Base-by-base conservation (phyloP, 306 rosid genomes). In the Trichosanthes cucumerina region DNA sequence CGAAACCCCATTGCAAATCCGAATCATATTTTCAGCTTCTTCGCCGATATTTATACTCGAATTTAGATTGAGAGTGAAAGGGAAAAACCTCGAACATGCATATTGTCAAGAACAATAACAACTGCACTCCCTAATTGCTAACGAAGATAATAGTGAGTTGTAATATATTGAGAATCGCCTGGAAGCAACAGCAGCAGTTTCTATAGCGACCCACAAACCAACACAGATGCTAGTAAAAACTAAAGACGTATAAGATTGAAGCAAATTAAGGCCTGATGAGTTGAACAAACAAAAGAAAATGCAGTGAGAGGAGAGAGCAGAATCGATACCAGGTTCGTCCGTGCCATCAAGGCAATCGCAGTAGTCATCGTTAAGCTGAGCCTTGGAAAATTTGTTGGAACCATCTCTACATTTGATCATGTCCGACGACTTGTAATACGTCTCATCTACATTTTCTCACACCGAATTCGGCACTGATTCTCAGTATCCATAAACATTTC, bases 331-430 rank as follows among this genome's bases (percentile, higher is more conserved):
- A 63, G 99, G 99, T 63, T 96, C 99, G 81, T 96, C 99, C 36
- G 99, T 90, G 82, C 98, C 99, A 80, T 96, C 98, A 26, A 86
- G 83, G 77, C 99, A 96, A 59, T 96, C 99, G 79, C 99, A 96
- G 85, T 84, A 96, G 80, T 96, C 88, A 31, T 96, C 99, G 66
- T 96, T 96, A 83, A 96, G 96, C 86, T 96, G 98, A 9, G 81
- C 81, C 79, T 82, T 87, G 84, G 78, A 84, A 88, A 96, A 96
- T 78, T 90, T 87, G 80, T 86, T 85, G 46, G 96, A 91, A 84
- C 99, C 98, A 36, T 92, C 96, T 84, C 80, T 90, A 81, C 99
- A 96, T 75, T 77, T 89, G 8, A 96, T 85, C 47, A 82, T 80
- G 83, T 89, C 93, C 34, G 89, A 88, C 78, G 92, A 87, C 74